Conservation (phyloP, 1,139 yeast genomes). For the Geotrichum citri-aurantii region DNA sequence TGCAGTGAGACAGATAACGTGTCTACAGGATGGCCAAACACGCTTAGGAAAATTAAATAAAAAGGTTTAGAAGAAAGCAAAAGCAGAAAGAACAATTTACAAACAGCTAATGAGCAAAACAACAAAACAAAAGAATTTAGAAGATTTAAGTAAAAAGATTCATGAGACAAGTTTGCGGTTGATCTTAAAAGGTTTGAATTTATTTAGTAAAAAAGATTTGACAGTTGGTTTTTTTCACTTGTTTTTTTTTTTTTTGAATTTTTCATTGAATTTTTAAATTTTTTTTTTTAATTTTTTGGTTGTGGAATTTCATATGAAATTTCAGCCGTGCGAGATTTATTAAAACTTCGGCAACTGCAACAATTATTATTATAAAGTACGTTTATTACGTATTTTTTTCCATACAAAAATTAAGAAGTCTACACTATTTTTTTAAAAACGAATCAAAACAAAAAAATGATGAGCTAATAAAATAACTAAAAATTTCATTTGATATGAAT, state of each 20-base stretch:
- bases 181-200: not conserved
- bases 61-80: not conserved
- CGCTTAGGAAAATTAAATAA: not conserved
- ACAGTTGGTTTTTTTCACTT: not conserved
- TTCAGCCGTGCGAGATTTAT: not conserved
- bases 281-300: not conserved
- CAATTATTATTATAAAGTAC: too few species aligned
- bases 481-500: too few species aligned
- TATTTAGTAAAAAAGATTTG: not conserved
- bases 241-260: slow-evolving; percentile 9
- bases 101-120: too few species aligned
- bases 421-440: too few species aligned
- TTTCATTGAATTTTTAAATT: not conserved
- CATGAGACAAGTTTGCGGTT: not conserved
- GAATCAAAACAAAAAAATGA: too few species aligned
- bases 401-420: too few species aligned
- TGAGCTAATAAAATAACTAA: too few species aligned
- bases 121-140: too few species aligned
- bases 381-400: too few species aligned
- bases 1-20: not conserved
- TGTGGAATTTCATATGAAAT: not conserved
- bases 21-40: not conserved
- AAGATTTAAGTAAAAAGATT: too few species aligned
- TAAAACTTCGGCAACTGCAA: too few species aligned
- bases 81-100: not conserved